These are phyloP conservation scores for Pseudocercospora eumusae DNA, from an alignment of 2,329 filamentous ascomycete species.

Conservation along the genomic window DNA sequence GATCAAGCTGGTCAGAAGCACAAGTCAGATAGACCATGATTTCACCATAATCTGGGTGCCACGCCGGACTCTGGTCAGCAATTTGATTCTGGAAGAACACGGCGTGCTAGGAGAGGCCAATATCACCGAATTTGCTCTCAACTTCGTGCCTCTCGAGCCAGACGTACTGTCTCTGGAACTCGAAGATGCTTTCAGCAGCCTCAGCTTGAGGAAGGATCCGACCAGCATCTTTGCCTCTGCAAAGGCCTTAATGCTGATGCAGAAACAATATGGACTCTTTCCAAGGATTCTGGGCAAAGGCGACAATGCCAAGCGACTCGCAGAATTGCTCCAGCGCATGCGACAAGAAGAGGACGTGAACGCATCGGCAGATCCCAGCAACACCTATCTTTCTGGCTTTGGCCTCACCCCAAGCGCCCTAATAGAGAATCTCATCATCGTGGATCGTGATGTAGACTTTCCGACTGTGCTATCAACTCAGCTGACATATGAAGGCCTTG, in stretches of 20 bases:
- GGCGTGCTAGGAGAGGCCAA: constrained; percentile 91
- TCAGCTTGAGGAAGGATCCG: constrained; percentile 88
- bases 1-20: constrained; percentile 83
- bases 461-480: constrained; percentile 91
- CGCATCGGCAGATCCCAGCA: constrained; percentile 41
- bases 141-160: constrained; percentile 87
- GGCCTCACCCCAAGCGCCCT: constrained; percentile 81
- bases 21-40: constrained; percentile 88
- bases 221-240: constrained; percentile 87
- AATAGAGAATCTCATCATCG: constrained; percentile 88
- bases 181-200: constrained; percentile 79
- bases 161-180: constrained; percentile 91
- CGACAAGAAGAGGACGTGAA: constrained; percentile 78
- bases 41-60: constrained; percentile 97
- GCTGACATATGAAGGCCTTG: constrained; percentile 91
- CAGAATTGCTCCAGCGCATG: constrained; percentile 86
- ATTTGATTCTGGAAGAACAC: constrained; percentile 87
- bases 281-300: constrained; percentile 94
- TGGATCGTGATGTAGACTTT: constrained; percentile 93
- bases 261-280: constrained; percentile 88
- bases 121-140: constrained; percentile 81
- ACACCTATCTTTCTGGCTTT: constrained; percentile 54
- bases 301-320: constrained; percentile 85
- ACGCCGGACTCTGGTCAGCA: constrained; percentile 84
- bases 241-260: constrained; percentile 89